Evolutionary conservation across 2,329 filamentous ascomycete genomes (phyloP), one percentile per base, ranked within the genome.

Genomic region (Beauveria bassiana): DNA sequence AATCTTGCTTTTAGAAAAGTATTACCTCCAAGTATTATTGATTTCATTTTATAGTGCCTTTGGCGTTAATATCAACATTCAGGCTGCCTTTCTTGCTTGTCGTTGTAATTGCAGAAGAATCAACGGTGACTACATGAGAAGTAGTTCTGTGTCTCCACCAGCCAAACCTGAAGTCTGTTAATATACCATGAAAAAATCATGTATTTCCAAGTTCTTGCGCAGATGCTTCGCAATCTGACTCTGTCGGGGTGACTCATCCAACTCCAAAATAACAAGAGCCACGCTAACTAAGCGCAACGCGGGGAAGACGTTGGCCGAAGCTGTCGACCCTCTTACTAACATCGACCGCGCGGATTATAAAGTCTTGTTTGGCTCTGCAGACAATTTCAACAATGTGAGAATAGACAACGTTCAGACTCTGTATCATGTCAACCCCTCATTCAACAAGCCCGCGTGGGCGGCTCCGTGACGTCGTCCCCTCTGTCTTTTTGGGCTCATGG

Each of bases 391-490:
- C 14, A 8, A 38, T 7, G 5, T 45, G 12, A 28, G 12, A 7
- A 16, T 8, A 47, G 5, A 7, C 16, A 9, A 31, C 9, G 1
- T n/a, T 22, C 3, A 42, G 31, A 28, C 16, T 10, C 9, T 43
- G 5, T 5, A 43, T 10, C 16, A 61, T 61, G 59, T 47, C 42
- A 1, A 5, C 43, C 6, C 12, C 42, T 34, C n/a, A 42, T 18
- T 54, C 50, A 8, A 38, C 26, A 40, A 54, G 40, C 31, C 43
- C 42, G 20, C 40, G 59, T 31, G 50, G 42, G 55, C 71, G 74
- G 31, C 64, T 78, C 47, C 72, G 76, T 16, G 70, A 75, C 28
- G 67, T 77, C 28, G 67, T 78, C 16, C 76, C 77, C 4, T 63
- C 68, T 47, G 64, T 78, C 59, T 66, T 73, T 60, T 67, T 79